Conservation (phyloP, 2,329 filamentous ascomycete genomes). For the Fusarium euwallaceae region DNA sequence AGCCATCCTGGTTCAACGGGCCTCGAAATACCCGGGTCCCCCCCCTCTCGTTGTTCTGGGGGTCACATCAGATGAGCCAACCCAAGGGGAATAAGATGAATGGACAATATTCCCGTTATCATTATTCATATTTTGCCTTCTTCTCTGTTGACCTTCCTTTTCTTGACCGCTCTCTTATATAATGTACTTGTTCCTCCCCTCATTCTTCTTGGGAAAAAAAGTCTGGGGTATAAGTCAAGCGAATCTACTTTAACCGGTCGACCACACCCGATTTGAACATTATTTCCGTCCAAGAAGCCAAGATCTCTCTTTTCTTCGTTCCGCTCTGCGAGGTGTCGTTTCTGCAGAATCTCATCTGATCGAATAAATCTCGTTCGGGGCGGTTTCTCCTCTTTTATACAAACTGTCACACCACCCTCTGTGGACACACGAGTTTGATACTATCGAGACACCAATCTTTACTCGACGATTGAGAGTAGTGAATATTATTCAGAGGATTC, state of each 20-base stretch:
- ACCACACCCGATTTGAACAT: constrained; percentile 1
- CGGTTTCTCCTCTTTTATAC: background rate
- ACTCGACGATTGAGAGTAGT: background rate
- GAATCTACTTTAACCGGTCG: background rate
- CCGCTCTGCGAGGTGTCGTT: background rate
- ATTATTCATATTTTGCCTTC: constrained; percentile 1
- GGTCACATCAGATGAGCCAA: constrained; percentile 6
- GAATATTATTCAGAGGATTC: constrained; percentile 8
- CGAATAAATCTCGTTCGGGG: background rate
- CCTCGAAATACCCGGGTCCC: background rate
- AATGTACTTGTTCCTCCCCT: background rate
- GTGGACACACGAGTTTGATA: background rate
- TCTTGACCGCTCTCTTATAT: background rate
- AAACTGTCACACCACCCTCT: background rate
- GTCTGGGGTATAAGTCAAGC: background rate
- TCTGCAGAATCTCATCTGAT: constrained; percentile 6
- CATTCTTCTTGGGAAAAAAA: background rate
- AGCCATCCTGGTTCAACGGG: background rate
- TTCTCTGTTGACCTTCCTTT: background rate
- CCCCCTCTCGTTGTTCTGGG: background rate
- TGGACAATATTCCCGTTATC: background rate
- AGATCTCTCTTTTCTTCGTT: background rate
- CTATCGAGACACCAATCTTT: background rate
- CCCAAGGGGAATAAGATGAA: background rate
- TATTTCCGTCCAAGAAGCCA: constrained; percentile 5